phyloP scores from a whole-genome alignment of 352 stramenopile species.

The Phytophthora ramorum region DNA sequence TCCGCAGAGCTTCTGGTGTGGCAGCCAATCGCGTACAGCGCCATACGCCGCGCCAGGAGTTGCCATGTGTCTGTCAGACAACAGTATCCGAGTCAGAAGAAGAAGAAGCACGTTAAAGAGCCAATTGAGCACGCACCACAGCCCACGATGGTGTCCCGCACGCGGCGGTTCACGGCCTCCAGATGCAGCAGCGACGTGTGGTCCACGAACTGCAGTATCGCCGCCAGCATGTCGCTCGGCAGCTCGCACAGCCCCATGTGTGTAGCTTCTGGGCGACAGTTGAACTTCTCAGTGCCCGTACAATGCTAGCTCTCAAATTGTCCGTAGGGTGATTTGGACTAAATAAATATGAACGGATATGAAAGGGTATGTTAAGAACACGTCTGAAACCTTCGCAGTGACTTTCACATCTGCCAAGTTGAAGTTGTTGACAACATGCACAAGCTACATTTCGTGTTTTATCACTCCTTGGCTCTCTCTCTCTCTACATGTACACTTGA shows the following conservation, averaged over 20 bases:
- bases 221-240: conserved; percentile 48
- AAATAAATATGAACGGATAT: too few relatives aligned
- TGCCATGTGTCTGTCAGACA: conserved; percentile 42
- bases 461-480: conserved; percentile 1
- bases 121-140: conserved; percentile 12
- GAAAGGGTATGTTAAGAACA: too few relatives aligned
- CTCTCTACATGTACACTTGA: conserved; percentile 10
- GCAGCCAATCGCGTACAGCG: conserved; percentile 10
- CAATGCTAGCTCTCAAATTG: too few relatives aligned
- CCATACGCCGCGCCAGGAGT: conserved; percentile 20
- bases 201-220: conserved; percentile 52
- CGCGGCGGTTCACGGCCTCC: conserved; percentile 24
- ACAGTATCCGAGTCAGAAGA: background rate
- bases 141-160: conserved; percentile 26
- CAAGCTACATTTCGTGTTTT: background rate
- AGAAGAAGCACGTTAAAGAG: background rate
- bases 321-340: too few relatives aligned
- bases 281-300: background rate
- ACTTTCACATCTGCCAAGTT: conserved; percentile 12
- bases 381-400: too few relatives aligned
- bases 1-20: conserved; percentile 1
- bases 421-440: conserved; percentile 2
- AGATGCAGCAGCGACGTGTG: conserved; percentile 41
- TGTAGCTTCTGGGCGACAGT: conserved; percentile 25
- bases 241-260: conserved; percentile 37